Conservation (phyloP, 108 stramenopile species). For the Skeletonema potamos region DNA sequence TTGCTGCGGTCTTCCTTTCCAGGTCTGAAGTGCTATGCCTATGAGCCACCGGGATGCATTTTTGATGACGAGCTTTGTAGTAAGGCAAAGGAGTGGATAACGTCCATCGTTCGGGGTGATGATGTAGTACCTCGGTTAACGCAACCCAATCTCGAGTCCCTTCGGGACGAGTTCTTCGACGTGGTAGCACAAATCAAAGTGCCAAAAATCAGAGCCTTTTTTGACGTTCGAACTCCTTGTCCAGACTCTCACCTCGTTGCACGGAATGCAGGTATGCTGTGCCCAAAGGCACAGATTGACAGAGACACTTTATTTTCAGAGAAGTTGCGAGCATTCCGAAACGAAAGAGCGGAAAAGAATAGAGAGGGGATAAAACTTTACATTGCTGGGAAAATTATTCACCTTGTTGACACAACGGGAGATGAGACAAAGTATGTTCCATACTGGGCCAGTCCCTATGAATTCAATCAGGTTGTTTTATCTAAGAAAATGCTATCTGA, state of each 20-base stretch:
- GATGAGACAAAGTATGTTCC: slow-evolving; percentile 45
- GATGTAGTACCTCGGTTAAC: slow-evolving; percentile 45
- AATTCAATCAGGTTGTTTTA: slow-evolving; percentile 47
- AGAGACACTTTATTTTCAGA: slow-evolving; percentile 42
- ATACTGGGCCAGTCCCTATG: slow-evolving; percentile 46
- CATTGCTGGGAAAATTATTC: slow-evolving; percentile 39
- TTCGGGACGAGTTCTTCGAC: slow-evolving; percentile 49
- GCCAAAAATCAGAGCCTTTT: slow-evolving; percentile 31
- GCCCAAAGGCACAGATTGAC: slow-evolving; percentile 26
- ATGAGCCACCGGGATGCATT: slow-evolving; percentile 55
- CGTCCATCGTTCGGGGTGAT: slow-evolving; percentile 24
- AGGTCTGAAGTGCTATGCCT: slow-evolving; percentile 49
- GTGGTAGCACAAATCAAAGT: slow-evolving; percentile 41
- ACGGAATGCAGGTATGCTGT: slow-evolving; percentile 37
- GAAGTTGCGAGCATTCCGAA: slow-evolving; percentile 3
- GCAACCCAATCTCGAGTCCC: slow-evolving; percentile 40
- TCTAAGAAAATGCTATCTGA: slow-evolving; percentile 37
- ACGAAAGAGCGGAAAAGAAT: slow-evolving; percentile 39
- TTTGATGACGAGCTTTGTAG: slow-evolving; percentile 28
- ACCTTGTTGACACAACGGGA: slow-evolving; percentile 42
- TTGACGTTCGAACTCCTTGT: slow-evolving; percentile 30
- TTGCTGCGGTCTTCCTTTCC: slow-evolving; percentile 56
- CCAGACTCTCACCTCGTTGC: slow-evolving; percentile 19
- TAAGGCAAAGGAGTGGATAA: slow-evolving; percentile 24
- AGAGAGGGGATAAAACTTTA: slow-evolving; percentile 31